Base-by-base conservation (phyloP, 2,329 filamentous ascomycete species). In the Coniochaeta sp. region DNA sequence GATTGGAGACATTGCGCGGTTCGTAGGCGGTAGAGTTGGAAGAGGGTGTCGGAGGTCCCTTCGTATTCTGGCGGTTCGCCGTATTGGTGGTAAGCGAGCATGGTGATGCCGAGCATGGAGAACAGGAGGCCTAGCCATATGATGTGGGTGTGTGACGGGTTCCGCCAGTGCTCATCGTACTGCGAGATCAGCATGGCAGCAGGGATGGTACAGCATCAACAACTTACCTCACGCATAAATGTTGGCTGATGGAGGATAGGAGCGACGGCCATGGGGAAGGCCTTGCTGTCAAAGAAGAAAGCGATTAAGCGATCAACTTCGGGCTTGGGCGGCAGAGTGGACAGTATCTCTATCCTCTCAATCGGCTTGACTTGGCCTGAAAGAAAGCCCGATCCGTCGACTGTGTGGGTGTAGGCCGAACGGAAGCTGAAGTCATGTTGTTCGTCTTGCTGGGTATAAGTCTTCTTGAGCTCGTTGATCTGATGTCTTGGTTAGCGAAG, bases 51-150 rank as follows among this genome's bases (percentile, higher is more conserved):
- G 10, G 73, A 71, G 55, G 67, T 68, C 18, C 72, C 73, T 40
- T 68, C 65, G 56, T 77, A 78, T 56, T 78, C 74, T 16, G 74
- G 71, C 6, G 76, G 76, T 60, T 78, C 76, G 48, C 78, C 76
- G 7, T 75, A 71, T 56, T 76, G 66, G 48, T 75, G 69, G 49
- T 77, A 78, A 9, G 76, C 78, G 51, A 79, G 75, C 50, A 79
- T 62, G 1, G 74, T 73, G 52, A 79, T 71, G 51, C 73, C 73
- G 67, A 79, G 77, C 68, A 79, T 79, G 3, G 75, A 71, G 59
- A 72, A 79, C 9, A 76, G 70, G 49, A 78, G 60, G 1, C 74
- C 77, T 8, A 80, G 62, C 76, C 77, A 80, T 18, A 77, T 72
- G n/a, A 76, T 60, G 6, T 71, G 67, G 1, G 75, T 73, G 12